Base-by-base conservation (phyloP, 2,329 filamentous ascomycete genomes). In the Aspergillus sp. region DNA sequence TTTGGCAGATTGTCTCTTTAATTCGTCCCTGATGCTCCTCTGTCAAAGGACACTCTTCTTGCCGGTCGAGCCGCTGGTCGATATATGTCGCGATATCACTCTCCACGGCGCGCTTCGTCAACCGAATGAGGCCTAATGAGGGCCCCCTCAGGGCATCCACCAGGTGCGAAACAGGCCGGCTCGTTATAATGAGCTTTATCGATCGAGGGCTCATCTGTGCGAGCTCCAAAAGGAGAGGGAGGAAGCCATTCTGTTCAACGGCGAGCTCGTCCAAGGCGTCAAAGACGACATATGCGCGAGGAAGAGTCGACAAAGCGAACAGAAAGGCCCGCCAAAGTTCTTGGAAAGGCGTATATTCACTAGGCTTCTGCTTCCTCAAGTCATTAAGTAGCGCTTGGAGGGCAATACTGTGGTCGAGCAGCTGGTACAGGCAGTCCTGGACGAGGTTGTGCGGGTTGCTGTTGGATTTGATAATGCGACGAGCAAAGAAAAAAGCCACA, bases 211-310 rank as follows among this genome's bases (percentile, higher is more conserved):
- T 62, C 63, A 65, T 68, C 5, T 66, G 58, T 0, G 72, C 74
- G 0, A 81, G 64, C 0, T 59, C 51, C 2, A 66, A 63, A 0
- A 81, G 66, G 1, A 62, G 49, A 3, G 68, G 47, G 2, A 80
- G 57, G 30, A 80, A 78, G 0, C 58, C 39, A 3, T 73, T 70
- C 15, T 76, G 64, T 0, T 66, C 73, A 8, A n/a, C 64, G 40
- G 79, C 75, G 73, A 82, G 80, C 63, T 82, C 79, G 57, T 82
- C 80, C 2, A 82, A 67, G 0, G 78, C 78, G 58, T 81, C 79
- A 0, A 70, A 68, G 2, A 82, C 67, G 34, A 73, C 76, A 51
- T 75, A 80, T 0, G 70, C 75, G 30, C 57, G 41, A 2, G 60
- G 55, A 12, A 68, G 24, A 17, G 33, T n/a, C 7, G 4, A 19